Percentiles rank a stretch among this genome's conserved stretches.
These are phyloP conservation scores for Quercus lobata DNA, from an alignment of 331 rosid genomes.

Conservation along the genomic window DNA sequence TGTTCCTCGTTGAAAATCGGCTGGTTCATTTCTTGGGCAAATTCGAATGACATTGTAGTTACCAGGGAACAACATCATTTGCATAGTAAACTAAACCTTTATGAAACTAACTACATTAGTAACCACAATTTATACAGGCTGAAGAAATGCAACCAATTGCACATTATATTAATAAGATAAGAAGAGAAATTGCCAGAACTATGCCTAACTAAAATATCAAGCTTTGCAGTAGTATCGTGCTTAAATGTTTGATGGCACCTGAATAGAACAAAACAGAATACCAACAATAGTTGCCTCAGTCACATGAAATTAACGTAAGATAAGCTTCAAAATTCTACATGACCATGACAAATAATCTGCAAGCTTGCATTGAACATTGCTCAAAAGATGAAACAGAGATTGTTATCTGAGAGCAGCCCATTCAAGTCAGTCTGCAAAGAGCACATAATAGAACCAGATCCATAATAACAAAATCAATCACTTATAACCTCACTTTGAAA, in stretches of 20 bases:
- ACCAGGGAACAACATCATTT: background rate
- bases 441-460: background rate
- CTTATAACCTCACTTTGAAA: background rate
- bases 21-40: background rate
- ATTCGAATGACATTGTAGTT: background rate
- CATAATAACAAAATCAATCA: too few relatives aligned
- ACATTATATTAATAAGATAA: background rate
- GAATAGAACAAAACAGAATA: background rate
- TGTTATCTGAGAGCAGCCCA: background rate
- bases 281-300: background rate
- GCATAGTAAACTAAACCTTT: background rate
- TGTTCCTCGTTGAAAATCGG: background rate
- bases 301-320: background rate
- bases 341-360: background rate
- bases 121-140: background rate
- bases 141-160: background rate
- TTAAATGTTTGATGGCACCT: background rate
- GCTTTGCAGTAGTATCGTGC: background rate
- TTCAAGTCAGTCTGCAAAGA: background rate
- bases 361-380: background rate
- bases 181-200: too few relatives aligned
- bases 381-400: background rate
- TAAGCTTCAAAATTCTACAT: background rate
- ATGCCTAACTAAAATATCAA: background rate
- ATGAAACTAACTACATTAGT: background rate